Evolutionary conservation across 225 moss, liverwort and hornwort species (phyloP).

Genomic region (Marchantia polymorpha): DNA sequence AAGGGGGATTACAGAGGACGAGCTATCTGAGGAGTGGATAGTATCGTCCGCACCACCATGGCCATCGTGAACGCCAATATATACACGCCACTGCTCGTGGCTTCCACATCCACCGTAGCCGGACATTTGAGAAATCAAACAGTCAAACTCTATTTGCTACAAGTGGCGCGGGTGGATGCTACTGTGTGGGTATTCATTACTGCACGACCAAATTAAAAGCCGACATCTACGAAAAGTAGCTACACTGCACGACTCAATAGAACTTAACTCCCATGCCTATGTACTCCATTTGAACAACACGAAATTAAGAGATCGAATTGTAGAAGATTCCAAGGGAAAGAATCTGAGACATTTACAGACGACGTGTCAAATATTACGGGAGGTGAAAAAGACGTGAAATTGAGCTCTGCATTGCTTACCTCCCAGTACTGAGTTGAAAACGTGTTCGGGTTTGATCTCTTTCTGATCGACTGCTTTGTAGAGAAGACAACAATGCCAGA

Average conservation of each 20-base stretch:
- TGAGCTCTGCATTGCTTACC: conserved; percentile 20
- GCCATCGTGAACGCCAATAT: conserved; percentile 46
- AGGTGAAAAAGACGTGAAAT: not conserved
- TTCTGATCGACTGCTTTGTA: conserved; percentile 33
- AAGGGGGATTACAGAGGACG: not conserved
- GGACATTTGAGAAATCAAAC: not conserved
- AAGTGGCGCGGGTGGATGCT: not conserved
- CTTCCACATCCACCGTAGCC: conserved; percentile 35
- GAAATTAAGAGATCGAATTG: too few species aligned
- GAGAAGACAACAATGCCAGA: conserved; percentile 38
- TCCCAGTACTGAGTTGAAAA: conserved; percentile 47
- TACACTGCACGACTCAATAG: too few species aligned
- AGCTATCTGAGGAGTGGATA: conserved; percentile 26
- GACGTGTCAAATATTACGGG: too few species aligned
- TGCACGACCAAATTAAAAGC: too few species aligned
- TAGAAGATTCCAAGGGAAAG: too few species aligned
- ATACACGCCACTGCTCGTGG: conserved; percentile 42
- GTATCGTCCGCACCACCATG: conserved; percentile 48
- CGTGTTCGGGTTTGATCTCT: conserved; percentile 43
- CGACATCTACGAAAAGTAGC: too few species aligned
- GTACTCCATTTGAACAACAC: too few species aligned
- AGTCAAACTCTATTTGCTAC: not conserved
- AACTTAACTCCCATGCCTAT: too few species aligned
- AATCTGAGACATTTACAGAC: too few species aligned
- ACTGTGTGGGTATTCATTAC: not conserved